Evolutionary conservation across 495 filamentous ascomycete genomes (phyloP).

Genomic region (Evernia prunastri): DNA sequence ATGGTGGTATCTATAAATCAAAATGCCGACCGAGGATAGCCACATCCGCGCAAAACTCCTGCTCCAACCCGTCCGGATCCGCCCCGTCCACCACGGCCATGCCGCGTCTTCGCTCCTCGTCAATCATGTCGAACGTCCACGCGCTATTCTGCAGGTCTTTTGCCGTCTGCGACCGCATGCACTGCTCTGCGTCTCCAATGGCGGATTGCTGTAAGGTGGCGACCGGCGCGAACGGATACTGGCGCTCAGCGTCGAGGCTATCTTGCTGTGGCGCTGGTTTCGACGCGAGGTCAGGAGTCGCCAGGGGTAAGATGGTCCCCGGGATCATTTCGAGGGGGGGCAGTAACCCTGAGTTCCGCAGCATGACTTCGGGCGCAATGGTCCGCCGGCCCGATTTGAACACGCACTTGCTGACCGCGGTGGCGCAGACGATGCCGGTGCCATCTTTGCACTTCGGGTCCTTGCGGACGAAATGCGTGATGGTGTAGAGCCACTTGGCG

Average conservation of each 20-base stretch:
- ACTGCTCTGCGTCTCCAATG: not conserved
- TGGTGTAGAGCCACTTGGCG: slow-evolving; percentile 61
- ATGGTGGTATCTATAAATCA: too few relatives aligned
- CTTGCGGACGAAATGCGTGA: slow-evolving; percentile 57
- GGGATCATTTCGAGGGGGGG: not conserved
- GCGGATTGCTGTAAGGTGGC: not conserved
- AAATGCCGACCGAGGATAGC: not conserved
- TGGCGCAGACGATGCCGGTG: not conserved
- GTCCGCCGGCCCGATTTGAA: not conserved
- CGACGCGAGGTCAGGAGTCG: not conserved
- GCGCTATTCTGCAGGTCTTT: not conserved
- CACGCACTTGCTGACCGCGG: not conserved
- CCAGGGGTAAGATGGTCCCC: not conserved
- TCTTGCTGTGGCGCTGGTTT: not conserved
- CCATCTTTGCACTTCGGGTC: slow-evolving; percentile 11
- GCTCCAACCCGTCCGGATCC: not conserved
- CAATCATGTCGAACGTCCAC: not conserved
- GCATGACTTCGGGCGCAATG: not conserved
- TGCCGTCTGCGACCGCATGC: not conserved
- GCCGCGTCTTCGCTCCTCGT: not conserved
- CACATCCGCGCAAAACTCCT: not conserved
- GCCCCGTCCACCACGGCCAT: not conserved
- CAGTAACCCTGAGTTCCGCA: not conserved
- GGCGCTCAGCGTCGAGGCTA: not conserved
- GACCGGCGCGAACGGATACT: not conserved